These are phyloP conservation scores for Paraglomus occultum DNA, from an alignment of 192 early-diverging fungal species.

Conservation along the genomic window DNA sequence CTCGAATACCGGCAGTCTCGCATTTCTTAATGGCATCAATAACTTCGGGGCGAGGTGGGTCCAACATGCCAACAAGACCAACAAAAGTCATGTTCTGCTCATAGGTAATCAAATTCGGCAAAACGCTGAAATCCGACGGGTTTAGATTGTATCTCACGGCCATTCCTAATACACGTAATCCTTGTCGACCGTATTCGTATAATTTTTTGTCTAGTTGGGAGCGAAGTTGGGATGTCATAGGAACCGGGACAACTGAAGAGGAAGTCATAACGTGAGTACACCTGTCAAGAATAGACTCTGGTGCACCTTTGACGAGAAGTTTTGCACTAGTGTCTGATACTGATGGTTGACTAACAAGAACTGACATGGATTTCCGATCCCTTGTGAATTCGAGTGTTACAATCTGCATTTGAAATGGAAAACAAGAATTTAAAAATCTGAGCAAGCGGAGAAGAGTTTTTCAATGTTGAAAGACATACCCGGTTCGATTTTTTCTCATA, in stretches of 20 bases:
- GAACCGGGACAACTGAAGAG: slow-evolving; percentile 44
- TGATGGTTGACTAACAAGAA: slow-evolving; percentile 57
- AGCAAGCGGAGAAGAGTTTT: neutral
- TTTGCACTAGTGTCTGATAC: slow-evolving; percentile 32
- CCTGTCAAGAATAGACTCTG: slow-evolving; percentile 87
- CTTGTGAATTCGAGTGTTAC: slow-evolving; percentile 91
- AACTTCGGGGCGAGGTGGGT: slow-evolving; percentile 96
- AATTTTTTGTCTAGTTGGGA: slow-evolving; percentile 64
- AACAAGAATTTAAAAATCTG: slow-evolving; percentile 3
- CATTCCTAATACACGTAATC: slow-evolving; percentile 88
- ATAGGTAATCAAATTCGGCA: slow-evolving; percentile 63
- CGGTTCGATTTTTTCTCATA: slow-evolving; percentile 60
- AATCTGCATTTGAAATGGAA: slow-evolving; percentile 9
- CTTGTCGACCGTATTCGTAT: slow-evolving; percentile 71
- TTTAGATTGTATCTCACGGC: slow-evolving; percentile 80
- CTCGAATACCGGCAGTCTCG: slow-evolving; percentile 91
- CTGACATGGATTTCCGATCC: slow-evolving; percentile 98
- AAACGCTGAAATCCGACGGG: slow-evolving; percentile 55
- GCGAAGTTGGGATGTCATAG: slow-evolving; percentile 65
- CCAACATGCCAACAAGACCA: slow-evolving; percentile 95
- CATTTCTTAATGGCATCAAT: slow-evolving; percentile 80
- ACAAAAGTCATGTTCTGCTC: slow-evolving; percentile 91
- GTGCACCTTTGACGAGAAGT: slow-evolving; percentile 94
- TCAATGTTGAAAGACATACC: slow-evolving; percentile 16
- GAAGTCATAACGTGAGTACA: slow-evolving; percentile 64